Conservation (phyloP, 2,329 filamentous ascomycete species). For the Didymella sp. region DNA sequence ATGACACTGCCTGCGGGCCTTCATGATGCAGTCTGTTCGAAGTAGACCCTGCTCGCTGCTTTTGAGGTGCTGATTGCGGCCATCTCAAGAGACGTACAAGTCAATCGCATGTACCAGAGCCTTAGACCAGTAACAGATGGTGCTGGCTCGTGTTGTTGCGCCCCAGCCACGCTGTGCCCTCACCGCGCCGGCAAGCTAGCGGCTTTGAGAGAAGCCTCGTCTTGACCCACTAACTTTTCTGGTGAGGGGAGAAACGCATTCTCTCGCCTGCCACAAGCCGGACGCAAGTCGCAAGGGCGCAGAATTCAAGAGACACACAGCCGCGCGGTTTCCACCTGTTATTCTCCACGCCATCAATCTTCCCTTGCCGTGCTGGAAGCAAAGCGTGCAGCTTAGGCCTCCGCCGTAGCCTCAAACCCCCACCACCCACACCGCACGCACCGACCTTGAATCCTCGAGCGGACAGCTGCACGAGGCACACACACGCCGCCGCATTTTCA, state of each 20-base stretch:
- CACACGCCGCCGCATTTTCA: conserved; percentile 17
- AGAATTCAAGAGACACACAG: conserved; percentile 23
- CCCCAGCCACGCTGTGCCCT: conserved; percentile 17
- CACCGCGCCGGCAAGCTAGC: conserved; percentile 14
- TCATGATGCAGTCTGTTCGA: not conserved
- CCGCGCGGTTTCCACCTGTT: conserved; percentile 20
- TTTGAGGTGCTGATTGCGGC: not conserved
- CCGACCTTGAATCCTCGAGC: conserved; percentile 21
- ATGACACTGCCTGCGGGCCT: not conserved
- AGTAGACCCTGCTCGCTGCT: not conserved
- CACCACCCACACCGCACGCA: conserved; percentile 33
- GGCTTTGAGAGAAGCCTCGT: conserved; percentile 14
- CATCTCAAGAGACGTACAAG: not conserved
- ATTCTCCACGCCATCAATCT: conserved; percentile 22
- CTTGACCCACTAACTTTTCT: conserved; percentile 16
- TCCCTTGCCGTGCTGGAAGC: conserved; percentile 20
- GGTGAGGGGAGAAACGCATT: conserved; percentile 14
- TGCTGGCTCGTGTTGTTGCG: conserved; percentile 9
- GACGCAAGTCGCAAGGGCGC: conserved; percentile 38
- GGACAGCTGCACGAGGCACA: conserved; percentile 15
- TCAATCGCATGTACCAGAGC: conserved; percentile 4
- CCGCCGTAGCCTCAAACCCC: conserved; percentile 19
- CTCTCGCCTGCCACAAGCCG: conserved; percentile 35
- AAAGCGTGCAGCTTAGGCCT: conserved; percentile 25
- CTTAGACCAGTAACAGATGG: conserved; percentile 16